phyloP scores from a whole-genome alignment of 441 rosid species.

The Bruguiera hainesii region DNA sequence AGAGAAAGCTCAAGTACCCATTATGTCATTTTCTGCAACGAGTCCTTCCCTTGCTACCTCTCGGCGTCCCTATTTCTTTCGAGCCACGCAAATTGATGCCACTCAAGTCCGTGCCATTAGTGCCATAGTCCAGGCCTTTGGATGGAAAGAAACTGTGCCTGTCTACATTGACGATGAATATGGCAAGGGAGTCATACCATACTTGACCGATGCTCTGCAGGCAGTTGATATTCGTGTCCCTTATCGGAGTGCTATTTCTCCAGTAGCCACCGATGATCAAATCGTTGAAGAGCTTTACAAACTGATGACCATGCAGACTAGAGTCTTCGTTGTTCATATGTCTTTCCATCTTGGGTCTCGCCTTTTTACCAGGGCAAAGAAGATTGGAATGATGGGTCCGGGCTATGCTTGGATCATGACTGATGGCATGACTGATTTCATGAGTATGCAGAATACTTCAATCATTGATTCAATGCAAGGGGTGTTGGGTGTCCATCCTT shows the following conservation, averaged over 20 bases:
- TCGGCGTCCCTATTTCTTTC: no score
- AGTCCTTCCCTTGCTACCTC: slow-evolving; percentile 42
- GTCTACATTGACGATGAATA: slow-evolving; percentile 21
- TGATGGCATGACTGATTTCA: slow-evolving; percentile 30
- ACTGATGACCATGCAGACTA: slow-evolving; percentile 49
- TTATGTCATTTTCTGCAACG: slow-evolving; percentile 59
- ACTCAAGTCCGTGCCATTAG: slow-evolving; percentile 41
- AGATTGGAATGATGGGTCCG: slow-evolving; percentile 47
- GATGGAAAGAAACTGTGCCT: slow-evolving; percentile 46
- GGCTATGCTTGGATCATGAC: slow-evolving; percentile 70
- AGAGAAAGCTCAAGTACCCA: slow-evolving; percentile 45
- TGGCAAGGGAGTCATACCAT: slow-evolving; percentile 49
- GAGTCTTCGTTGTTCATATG: slow-evolving; percentile 64
- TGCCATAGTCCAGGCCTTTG: slow-evolving; percentile 40
- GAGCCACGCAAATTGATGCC: no score
- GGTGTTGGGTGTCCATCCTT: slow-evolving; percentile 41
- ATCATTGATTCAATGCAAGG: slow-evolving; percentile 43
- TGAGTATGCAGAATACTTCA: slow-evolving; percentile 8
- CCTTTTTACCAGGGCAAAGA: slow-evolving; percentile 45
- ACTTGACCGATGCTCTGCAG: slow-evolving; percentile 41
- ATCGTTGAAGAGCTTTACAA: slow-evolving; percentile 45
- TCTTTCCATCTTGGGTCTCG: slow-evolving; percentile 31
- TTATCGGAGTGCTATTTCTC: slow-evolving; percentile 37
- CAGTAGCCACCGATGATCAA: slow-evolving; percentile 34
- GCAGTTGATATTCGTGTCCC: slow-evolving; percentile 36